These are phyloP conservation scores for Dentipellis sp. DNA, from an alignment of 768 basidiomycete genomes.

Conservation along the genomic window DNA sequence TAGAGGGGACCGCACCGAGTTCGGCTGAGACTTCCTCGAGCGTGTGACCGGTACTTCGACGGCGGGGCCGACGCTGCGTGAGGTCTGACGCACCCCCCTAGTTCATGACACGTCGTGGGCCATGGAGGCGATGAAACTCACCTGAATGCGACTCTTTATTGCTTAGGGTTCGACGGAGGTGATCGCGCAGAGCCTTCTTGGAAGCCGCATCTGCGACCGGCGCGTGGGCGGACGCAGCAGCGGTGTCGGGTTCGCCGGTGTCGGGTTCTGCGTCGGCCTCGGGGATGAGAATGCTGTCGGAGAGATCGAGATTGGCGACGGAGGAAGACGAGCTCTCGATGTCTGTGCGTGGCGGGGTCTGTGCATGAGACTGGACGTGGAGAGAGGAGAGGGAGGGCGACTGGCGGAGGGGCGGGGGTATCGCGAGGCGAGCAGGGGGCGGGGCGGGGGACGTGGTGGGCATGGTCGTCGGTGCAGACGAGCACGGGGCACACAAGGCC, in stretches of 20 bases:
- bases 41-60: constrained; percentile 8
- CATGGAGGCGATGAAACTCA: constrained; percentile 16
- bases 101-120: not conserved
- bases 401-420: constrained; percentile 44
- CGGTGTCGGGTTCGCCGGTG: constrained; percentile 41
- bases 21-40: constrained; percentile 13
- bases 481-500: not conserved
- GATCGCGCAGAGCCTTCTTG: constrained; percentile 60
- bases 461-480: constrained; percentile 25
- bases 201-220: constrained; percentile 42
- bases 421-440: constrained; percentile 44
- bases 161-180: constrained; percentile 58
- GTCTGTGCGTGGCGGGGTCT: constrained; percentile 3
- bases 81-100: not conserved
- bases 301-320: constrained; percentile 53
- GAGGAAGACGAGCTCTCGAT: constrained; percentile 49
- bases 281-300: constrained; percentile 60
- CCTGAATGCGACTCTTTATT: constrained; percentile 41
- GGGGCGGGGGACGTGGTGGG: constrained; percentile 28
- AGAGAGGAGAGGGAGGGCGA: constrained; percentile 49
- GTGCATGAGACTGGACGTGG: constrained; percentile 32
- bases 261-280: constrained; percentile 61
- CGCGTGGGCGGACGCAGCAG: constrained; percentile 31
- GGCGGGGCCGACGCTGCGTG: constrained; percentile 11
- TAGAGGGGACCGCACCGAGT: not conserved